Evolutionary conservation across 1,284 basidiomycete species (phyloP).

Genomic region (Rhodotorula sp.): DNA sequence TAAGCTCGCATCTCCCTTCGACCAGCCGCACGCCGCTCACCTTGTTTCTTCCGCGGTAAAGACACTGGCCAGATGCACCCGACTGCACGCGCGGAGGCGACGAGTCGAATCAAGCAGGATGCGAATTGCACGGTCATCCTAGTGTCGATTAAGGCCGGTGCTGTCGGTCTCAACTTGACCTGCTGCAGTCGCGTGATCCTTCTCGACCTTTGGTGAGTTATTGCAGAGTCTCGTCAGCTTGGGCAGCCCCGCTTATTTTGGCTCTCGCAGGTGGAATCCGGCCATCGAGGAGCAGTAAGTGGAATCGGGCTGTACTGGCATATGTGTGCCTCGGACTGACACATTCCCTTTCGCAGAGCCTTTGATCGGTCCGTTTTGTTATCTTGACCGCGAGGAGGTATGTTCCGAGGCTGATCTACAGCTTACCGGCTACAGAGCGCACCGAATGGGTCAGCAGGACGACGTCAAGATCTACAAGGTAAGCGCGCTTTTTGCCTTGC

Average conservation of each 20-base stretch:
- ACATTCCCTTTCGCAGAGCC: conserved; percentile 60
- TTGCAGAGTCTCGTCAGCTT: neutral
- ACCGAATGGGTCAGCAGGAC: conserved; percentile 72
- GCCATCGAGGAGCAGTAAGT: conserved; percentile 60
- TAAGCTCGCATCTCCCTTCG: conserved; percentile 53
- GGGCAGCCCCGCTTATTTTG: no score
- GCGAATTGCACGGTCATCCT: conserved; percentile 68
- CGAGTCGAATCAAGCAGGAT: conserved; percentile 67
- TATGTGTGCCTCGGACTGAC: neutral
- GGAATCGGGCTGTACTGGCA: conserved; percentile 55
- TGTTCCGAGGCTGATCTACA: neutral
- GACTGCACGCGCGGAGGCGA: conserved; percentile 65
- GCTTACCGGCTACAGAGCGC: conserved; percentile 13
- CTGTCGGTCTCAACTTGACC: conserved; percentile 80
- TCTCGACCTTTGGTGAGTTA: conserved; percentile 60
- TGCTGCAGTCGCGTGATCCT: conserved; percentile 59
- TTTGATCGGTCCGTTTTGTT: conserved; percentile 65
- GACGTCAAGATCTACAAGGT: conserved; percentile 92
- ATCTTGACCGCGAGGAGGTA: neutral
- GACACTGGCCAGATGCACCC: conserved; percentile 47
- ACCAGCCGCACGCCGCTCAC: neutral
- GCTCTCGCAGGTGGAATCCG: conserved; percentile 56
- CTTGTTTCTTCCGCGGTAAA: neutral
- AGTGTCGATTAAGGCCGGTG: conserved; percentile 78
- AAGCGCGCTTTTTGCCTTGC: neutral